Conservation (phyloP, 2,329 filamentous ascomycete species). For the Fusarium buharicum region DNA sequence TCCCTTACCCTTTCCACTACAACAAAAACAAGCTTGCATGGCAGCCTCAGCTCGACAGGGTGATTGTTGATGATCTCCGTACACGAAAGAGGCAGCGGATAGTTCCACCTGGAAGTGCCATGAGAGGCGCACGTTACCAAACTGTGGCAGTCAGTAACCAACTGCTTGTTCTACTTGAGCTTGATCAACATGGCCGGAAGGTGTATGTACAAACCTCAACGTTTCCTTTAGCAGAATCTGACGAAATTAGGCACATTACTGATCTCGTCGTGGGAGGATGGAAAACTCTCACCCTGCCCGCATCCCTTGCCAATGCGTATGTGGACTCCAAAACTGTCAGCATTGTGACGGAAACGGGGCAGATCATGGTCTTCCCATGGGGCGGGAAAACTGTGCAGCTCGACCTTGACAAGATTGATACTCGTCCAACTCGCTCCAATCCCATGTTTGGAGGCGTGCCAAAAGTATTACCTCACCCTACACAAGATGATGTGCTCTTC, state of each 20-base stretch:
- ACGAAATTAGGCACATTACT: slow-evolving; percentile 33
- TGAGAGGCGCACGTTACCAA: slow-evolving; percentile 30
- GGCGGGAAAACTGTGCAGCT: slow-evolving; percentile 31
- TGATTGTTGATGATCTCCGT: slow-evolving; percentile 44
- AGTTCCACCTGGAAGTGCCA: slow-evolving; percentile 23
- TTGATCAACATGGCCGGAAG: not conserved
- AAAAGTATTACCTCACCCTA: slow-evolving; percentile 39
- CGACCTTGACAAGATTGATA: slow-evolving; percentile 11
- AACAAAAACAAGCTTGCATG: slow-evolving; percentile 43
- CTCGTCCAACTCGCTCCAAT: not conserved
- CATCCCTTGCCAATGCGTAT: slow-evolving; percentile 24
- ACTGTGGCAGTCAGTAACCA: slow-evolving; percentile 37
- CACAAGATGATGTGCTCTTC: slow-evolving; percentile 30
- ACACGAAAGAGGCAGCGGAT: slow-evolving; percentile 35
- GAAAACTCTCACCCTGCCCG: slow-evolving; percentile 37
- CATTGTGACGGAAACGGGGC: slow-evolving; percentile 34
- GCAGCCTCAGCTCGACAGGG: slow-evolving; percentile 34
- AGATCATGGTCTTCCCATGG: slow-evolving; percentile 42
- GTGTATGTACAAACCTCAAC: not conserved
- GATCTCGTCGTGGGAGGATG: slow-evolving; percentile 33
- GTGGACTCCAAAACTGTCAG: slow-evolving; percentile 33
- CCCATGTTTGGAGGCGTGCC: slow-evolving; percentile 25
- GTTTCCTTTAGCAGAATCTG: not conserved
- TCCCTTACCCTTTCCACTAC: slow-evolving; percentile 34
- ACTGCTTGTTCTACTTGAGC: slow-evolving; percentile 31